phyloP scores from a whole-genome alignment of 129 eudicot species.

The Artemisia annua region DNA sequence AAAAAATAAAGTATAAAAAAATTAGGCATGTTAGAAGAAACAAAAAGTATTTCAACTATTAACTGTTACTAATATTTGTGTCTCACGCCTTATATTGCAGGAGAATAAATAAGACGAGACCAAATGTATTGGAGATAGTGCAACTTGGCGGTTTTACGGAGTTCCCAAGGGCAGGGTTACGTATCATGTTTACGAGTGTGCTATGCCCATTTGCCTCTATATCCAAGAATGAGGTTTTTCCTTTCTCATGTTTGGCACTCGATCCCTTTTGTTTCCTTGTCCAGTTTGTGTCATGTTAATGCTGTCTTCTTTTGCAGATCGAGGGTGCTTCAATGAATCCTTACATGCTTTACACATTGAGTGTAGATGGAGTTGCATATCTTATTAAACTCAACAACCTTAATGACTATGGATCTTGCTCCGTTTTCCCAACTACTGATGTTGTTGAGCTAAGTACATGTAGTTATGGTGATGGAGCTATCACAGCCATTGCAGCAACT shows the following conservation, averaged over 20 bases:
- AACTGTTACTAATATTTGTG: background rate
- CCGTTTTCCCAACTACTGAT: slow-evolving; percentile 53
- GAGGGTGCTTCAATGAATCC: slow-evolving; percentile 44
- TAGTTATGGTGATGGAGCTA: slow-evolving; percentile 50
- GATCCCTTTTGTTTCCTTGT: too few species aligned
- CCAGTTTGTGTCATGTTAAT: background rate
- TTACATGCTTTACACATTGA: slow-evolving; percentile 66
- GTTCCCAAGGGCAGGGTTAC: slow-evolving; percentile 61
- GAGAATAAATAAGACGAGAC: slow-evolving; percentile 59
- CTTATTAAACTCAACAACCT: slow-evolving; percentile 48
- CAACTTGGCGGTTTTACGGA: slow-evolving; percentile 56
- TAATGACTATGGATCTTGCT: slow-evolving; percentile 48
- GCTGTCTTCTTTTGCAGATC: slow-evolving; percentile 39
- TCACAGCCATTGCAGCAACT: slow-evolving; percentile 64
- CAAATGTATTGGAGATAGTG: slow-evolving; percentile 62
- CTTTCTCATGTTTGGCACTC: too few species aligned
- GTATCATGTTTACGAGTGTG: slow-evolving; percentile 54
- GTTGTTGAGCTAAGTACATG: slow-evolving; percentile 50
- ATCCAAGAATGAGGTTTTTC: slow-evolving; percentile 61
- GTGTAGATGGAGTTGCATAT: slow-evolving; percentile 69
- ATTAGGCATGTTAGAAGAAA: too few species aligned
- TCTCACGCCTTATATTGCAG: slow-evolving; percentile 37
- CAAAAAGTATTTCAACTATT: background rate
- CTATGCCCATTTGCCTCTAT: slow-evolving; percentile 70
- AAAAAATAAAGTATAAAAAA: too few species aligned